phyloP scores from a whole-genome alignment of 1,139 yeast species.

The Groenewaldozyma sp. region DNA sequence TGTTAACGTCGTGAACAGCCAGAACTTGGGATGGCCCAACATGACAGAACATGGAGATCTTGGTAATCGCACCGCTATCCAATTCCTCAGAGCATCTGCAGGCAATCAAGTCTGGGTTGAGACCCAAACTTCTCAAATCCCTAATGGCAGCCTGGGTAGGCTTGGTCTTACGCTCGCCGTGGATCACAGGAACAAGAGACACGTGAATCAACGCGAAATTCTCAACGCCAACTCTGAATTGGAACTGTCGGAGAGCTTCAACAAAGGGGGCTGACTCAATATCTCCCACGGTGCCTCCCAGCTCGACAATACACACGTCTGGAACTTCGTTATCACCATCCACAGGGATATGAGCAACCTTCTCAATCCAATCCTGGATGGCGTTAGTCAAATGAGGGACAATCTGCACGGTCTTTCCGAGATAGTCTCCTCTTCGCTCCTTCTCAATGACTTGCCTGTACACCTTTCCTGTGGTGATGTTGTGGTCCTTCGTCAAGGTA shows the following conservation, averaged over 20 bases:
- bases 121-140: slow-evolving; percentile 89
- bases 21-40: slow-evolving; percentile 96
- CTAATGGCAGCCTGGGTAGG: slow-evolving; percentile 99
- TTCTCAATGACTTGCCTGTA: slow-evolving; percentile 88
- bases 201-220: slow-evolving; percentile 95
- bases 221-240: slow-evolving; percentile 89
- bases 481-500: slow-evolving; percentile 86
- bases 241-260: slow-evolving; percentile 97
- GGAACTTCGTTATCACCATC: slow-evolving; percentile 79
- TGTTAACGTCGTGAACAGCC: slow-evolving; percentile 89
- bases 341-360: slow-evolving; percentile 84
- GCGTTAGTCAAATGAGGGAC: slow-evolving; percentile 97
- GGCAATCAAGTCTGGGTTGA: slow-evolving; percentile 94
- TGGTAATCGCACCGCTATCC: slow-evolving; percentile 76
- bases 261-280: slow-evolving; percentile 98
- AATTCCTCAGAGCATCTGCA: slow-evolving; percentile 88
- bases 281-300: slow-evolving; percentile 99
- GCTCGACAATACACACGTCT: slow-evolving; percentile 93
- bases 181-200: slow-evolving; percentile 92
- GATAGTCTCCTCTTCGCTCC: slow-evolving; percentile 94
- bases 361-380: slow-evolving; percentile 97
- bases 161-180: slow-evolving; percentile 97
- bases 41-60: slow-evolving; percentile 98
- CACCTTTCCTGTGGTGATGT: slow-evolving; percentile 96
- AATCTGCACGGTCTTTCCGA: slow-evolving; percentile 98